Base-by-base conservation (phyloP, 129 eudicot genomes). In the Heracleum sosnowskyi region DNA sequence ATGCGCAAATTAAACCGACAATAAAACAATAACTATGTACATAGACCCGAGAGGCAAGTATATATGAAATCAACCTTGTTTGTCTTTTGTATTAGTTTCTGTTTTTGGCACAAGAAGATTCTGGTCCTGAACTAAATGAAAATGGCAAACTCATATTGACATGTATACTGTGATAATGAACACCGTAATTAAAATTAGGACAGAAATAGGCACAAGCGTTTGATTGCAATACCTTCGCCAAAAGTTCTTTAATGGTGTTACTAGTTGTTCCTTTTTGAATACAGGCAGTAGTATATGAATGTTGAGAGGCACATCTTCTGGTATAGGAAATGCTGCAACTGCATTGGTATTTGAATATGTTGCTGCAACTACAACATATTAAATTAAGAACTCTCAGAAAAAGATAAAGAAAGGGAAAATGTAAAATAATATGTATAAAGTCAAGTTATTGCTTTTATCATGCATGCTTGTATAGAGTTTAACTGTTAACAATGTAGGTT, bases 271-370 rank as follows among this genome's bases (percentile, higher is more conserved):
- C 28, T 55, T 55, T 24, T 29, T 55, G 29, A 55, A 24, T 24
- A 55, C 64, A 0, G 8, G 29, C 64, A 55, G 29, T 55, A 55
- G 64, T 28, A 63, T 63, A 8, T 63, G 34, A 42, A 71, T 51
- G 40, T 74, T 45, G 60, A 62, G 69, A 49, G 66, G 49, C 28
- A n/a, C 22, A 46, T 5, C 69, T 31, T 7, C 24, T 49, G 15
- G 64, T 4, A 20, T 76, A 76, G 79, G 70, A 55, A 71, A 10
- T 39, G 75, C 75, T 37, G 79, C 69, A 2, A 55, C 64, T 76
- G 70, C 79, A 55, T 76, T 53, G 69, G 79, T 76, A n/a, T n/a
- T n/a, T n/a, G n/a, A n/a, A n/a, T n/a, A n/a, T n/a, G n/a, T n/a
- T n/a, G n/a, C n/a, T n/a, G n/a, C n/a, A n/a, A n/a, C n/a, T n/a